Conservation (phyloP, 345 rosid genomes). For the Linum usitatissimum region DNA sequence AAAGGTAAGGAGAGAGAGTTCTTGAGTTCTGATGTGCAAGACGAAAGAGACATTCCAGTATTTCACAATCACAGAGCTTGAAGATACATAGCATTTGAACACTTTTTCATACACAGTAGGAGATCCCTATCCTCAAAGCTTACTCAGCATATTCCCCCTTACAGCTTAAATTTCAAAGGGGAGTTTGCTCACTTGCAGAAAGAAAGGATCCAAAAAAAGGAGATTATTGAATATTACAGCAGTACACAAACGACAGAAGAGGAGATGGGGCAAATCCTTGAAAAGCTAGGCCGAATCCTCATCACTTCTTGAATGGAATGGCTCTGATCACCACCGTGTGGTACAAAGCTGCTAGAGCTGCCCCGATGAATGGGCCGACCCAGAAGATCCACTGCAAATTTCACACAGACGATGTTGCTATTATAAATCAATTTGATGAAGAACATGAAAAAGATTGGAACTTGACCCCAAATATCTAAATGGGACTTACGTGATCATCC, state of each 20-base stretch:
- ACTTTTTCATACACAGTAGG: not conserved
- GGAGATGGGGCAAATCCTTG: not conserved
- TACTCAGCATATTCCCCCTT: not conserved
- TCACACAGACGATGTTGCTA: too few species aligned
- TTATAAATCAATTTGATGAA: not conserved
- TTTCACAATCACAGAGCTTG: not conserved
- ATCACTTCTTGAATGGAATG: slow-evolving; percentile 7
- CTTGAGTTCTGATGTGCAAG: not conserved
- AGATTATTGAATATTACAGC: not conserved
- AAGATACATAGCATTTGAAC: not conserved
- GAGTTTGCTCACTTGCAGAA: not conserved
- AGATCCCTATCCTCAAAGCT: not conserved
- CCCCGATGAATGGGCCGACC: slow-evolving; percentile 4
- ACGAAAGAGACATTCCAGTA: not conserved
- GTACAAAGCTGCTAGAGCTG: slow-evolving; percentile 2
- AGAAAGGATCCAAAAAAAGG: not conserved
- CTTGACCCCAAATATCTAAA: not conserved
- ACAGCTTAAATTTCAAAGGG: not conserved
- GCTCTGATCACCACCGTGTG: slow-evolving; percentile 5
- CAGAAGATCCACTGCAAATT: slow-evolving; percentile 6
- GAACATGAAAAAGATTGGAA: not conserved
- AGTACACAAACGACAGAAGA: not conserved
- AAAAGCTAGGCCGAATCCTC: not conserved
- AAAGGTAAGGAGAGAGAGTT: not conserved
- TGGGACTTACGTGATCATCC: slow-evolving; percentile 4